phyloP scores from a whole-genome alignment of 2,329 filamentous ascomycete species.

The Diaporthe humulicola region DNA sequence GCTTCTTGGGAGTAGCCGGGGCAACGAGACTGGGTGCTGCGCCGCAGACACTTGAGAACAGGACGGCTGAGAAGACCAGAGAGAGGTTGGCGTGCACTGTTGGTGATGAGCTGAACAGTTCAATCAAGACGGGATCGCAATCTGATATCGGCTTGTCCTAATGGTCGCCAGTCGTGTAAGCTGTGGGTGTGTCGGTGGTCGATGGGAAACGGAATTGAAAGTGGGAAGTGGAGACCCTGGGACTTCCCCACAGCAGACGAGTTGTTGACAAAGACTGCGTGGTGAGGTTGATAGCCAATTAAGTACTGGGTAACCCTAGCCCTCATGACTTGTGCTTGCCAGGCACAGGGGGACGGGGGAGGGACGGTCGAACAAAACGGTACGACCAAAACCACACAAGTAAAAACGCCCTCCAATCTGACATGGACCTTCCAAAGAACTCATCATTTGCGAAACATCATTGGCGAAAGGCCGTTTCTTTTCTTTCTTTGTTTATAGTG shows the following conservation, averaged over 20 bases:
- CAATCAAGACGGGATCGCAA: background rate
- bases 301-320: background rate
- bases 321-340: too few species aligned
- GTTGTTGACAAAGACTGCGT: background rate
- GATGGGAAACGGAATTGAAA: background rate
- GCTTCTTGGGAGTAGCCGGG: conserved; percentile 7
- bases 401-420: too few species aligned
- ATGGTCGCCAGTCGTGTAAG: background rate
- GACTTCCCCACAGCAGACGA: background rate
- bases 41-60: background rate
- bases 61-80: background rate
- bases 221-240: background rate
- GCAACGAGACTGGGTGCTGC: background rate
- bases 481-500: too few species aligned
- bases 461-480: too few species aligned
- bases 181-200: background rate
- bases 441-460: too few species aligned
- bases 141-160: background rate
- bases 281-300: background rate
- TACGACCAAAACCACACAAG: background rate
- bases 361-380: accelerated
- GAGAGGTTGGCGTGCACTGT: background rate
- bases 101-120: too few species aligned
- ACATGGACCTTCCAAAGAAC: too few species aligned
- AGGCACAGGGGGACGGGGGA: too few species aligned